phyloP scores from a whole-genome alignment of 177 flowering plant genomes.

The Vitis hybrid region DNA sequence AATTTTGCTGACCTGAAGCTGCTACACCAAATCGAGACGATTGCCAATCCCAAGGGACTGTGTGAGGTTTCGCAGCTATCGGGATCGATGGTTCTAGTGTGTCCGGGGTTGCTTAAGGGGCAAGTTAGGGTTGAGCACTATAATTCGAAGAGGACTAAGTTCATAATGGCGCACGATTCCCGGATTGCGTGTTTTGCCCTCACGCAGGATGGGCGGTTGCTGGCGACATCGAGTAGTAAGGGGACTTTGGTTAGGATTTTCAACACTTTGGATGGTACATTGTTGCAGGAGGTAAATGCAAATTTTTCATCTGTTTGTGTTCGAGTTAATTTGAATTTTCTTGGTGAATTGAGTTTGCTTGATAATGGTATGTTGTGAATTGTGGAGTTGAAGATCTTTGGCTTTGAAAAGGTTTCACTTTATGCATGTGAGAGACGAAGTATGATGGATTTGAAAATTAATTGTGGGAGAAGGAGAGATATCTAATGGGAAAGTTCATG shows the following conservation, averaged over 20 bases:
- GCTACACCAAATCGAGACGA: conserved; percentile 64
- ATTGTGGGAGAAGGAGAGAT: too few species aligned
- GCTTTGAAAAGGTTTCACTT: too few species aligned
- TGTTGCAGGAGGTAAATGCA: conserved; percentile 61
- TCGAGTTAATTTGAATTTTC: background rate
- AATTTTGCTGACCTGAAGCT: conserved; percentile 55
- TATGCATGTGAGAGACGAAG: too few species aligned
- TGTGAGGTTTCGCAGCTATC: conserved; percentile 57
- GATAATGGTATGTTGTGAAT: too few species aligned
- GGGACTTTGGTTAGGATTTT: conserved; percentile 65
- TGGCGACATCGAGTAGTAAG: conserved; percentile 68
- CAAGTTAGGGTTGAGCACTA: conserved; percentile 74
- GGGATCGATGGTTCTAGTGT: conserved; percentile 47
- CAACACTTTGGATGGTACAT: conserved; percentile 53
- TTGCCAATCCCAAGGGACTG: conserved; percentile 62
- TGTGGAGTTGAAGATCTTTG: too few species aligned
- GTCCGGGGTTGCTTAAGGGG: conserved; percentile 67
- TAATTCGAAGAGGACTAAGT: conserved; percentile 51
- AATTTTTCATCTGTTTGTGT: background rate
- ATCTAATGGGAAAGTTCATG: too few species aligned
- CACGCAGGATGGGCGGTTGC: conserved; percentile 55
- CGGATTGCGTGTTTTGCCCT: conserved; percentile 55
- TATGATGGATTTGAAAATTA: too few species aligned
- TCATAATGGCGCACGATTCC: conserved; percentile 63
- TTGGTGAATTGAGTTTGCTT: too few species aligned